phyloP scores from a whole-genome alignment of 148 eudicot genomes.

The Rhododendron vialii region DNA sequence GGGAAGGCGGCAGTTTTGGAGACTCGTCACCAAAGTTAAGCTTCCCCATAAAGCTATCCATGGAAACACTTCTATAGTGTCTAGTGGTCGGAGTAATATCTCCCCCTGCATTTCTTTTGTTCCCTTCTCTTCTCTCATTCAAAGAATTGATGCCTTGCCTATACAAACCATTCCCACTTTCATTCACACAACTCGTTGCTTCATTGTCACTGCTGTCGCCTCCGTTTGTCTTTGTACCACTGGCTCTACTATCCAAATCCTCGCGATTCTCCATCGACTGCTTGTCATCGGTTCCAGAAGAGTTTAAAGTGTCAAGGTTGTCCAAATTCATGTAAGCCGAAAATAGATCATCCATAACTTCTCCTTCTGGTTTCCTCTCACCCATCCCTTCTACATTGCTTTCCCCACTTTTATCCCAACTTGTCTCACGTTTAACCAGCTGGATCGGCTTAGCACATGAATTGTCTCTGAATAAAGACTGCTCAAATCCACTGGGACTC shows the following conservation, averaged over 20 bases:
- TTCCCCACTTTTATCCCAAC: conserved; percentile 57
- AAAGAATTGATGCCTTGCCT: conserved; percentile 13
- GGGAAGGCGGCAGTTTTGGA: conserved; percentile 65
- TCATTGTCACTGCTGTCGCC: conserved; percentile 91
- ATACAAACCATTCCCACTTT: conserved; percentile 47
- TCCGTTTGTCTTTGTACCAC: conserved; percentile 83
- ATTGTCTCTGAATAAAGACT: conserved; percentile 38
- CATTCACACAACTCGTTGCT: conserved; percentile 75
- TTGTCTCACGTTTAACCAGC: conserved; percentile 56
- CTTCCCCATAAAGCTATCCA: conserved; percentile 91
- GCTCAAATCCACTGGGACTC: conserved; percentile 29
- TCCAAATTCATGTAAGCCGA: conserved; percentile 87
- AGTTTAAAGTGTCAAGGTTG: conserved; percentile 68
- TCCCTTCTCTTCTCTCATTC: conserved; percentile 37
- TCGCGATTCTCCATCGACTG: conserved; percentile 59
- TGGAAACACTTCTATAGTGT: conserved; percentile 80
- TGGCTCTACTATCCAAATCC: conserved; percentile 78
- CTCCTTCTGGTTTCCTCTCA: conserved; percentile 63
- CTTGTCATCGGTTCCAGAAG: conserved; percentile 75
- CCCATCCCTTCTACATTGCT: conserved; percentile 45
- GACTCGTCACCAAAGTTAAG: conserved; percentile 69
- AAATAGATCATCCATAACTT: conserved; percentile 67
- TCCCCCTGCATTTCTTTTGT: conserved; percentile 61
- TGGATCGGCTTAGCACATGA: conserved; percentile 52
- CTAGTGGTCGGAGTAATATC: conserved; percentile 65